Evolutionary conservation across 495 filamentous ascomycete genomes (phyloP).

Genomic region (Hypoxylon subgilvum): DNA sequence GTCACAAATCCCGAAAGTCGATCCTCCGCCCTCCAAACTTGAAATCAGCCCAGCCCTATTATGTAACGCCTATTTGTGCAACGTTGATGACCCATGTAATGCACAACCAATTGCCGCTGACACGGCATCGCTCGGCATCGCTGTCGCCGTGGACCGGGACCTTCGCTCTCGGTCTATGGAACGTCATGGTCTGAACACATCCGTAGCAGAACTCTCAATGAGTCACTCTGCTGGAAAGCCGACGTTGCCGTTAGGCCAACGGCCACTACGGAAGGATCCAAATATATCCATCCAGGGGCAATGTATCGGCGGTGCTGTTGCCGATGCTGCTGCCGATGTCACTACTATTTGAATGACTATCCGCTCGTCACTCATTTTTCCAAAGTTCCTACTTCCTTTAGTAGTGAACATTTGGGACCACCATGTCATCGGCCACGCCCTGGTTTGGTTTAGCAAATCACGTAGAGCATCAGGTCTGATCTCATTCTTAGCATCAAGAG

Average conservation of each 20-base stretch:
- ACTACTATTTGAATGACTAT: background rate
- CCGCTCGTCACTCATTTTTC: background rate
- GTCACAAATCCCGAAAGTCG: slow-evolving; percentile 27
- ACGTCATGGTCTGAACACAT: slow-evolving; percentile 2
- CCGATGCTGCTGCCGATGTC: background rate
- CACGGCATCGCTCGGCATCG: slow-evolving; percentile 33
- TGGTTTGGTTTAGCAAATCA: too few species aligned
- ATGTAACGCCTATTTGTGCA: background rate
- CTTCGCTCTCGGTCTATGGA: slow-evolving; percentile 4
- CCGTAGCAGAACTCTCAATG: slow-evolving; percentile 16
- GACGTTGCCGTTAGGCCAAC: slow-evolving; percentile 19
- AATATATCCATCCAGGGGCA: too few species aligned
- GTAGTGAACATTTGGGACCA: background rate
- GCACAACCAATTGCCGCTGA: slow-evolving; percentile 17
- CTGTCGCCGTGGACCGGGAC: slow-evolving; percentile 25
- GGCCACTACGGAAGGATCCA: too few species aligned
- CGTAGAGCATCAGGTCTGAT: too few species aligned
- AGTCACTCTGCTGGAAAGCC: too few species aligned
- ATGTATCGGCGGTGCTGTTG: background rate
- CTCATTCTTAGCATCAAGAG: background rate
- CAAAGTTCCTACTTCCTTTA: background rate
- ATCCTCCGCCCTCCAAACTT: background rate
- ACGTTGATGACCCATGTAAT: background rate
- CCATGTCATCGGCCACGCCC: too few species aligned
- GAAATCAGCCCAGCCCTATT: too few species aligned